Evolutionary conservation across 2,329 filamentous ascomycete genomes (phyloP).

Genomic region (Pseudogymnoascus sp.): DNA sequence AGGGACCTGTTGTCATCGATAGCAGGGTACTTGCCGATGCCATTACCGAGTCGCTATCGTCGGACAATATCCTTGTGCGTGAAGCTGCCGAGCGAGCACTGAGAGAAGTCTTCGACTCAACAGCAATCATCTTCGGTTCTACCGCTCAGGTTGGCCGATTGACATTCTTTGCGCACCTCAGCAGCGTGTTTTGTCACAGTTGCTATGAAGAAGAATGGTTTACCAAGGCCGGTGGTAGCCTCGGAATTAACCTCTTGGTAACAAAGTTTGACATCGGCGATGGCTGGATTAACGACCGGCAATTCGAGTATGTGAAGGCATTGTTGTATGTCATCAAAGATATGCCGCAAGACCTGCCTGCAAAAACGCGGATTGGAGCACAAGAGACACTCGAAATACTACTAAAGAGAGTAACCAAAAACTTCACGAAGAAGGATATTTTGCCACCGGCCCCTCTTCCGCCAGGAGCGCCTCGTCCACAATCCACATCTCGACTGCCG

Average conservation of each 20-base stretch:
- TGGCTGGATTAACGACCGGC: slow-evolving; percentile 71
- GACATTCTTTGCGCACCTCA: slow-evolving; percentile 76
- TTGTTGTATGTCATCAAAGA: slow-evolving; percentile 97
- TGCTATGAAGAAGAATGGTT: slow-evolving; percentile 99
- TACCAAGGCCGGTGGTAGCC: slow-evolving; percentile 84
- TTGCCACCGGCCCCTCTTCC: slow-evolving; percentile 41
- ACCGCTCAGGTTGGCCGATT: slow-evolving; percentile 64
- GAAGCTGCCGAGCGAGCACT: slow-evolving; percentile 77
- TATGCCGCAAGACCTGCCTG: slow-evolving; percentile 88
- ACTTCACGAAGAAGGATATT: slow-evolving; percentile 71
- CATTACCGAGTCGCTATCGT: slow-evolving; percentile 81
- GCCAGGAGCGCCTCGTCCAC: slow-evolving; percentile 49
- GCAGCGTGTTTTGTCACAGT: slow-evolving; percentile 80
- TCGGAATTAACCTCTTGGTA: slow-evolving; percentile 82
- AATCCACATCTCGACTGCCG: slow-evolving; percentile 57
- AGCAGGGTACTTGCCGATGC: slow-evolving; percentile 82
- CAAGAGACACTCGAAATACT: slow-evolving; percentile 77
- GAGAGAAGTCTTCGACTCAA: slow-evolving; percentile 67
- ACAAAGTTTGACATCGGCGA: slow-evolving; percentile 80
- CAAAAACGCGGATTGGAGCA: slow-evolving; percentile 75
- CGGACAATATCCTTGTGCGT: slow-evolving; percentile 70
- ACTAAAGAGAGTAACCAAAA: slow-evolving; percentile 69
- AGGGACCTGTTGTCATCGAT: slow-evolving; percentile 81
- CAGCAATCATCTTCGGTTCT: slow-evolving; percentile 70
- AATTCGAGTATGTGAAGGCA: slow-evolving; percentile 83